Evolutionary conservation across 805 yeast species (phyloP), one percentile per base, ranked within the genome.

Genomic region (Ogataea haglerorum): DNA sequence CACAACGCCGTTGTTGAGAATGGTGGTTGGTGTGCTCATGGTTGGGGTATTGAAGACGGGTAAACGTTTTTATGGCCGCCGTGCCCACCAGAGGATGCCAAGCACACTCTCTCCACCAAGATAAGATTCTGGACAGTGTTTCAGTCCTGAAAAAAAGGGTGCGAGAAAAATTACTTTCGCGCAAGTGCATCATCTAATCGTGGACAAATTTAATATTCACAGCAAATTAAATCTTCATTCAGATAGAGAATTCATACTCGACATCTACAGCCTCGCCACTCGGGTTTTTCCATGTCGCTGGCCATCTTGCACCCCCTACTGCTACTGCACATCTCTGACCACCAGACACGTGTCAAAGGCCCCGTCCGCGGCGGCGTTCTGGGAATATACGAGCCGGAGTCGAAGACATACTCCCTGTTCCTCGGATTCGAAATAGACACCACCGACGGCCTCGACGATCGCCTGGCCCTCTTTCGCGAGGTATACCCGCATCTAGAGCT

Each of bases 401-500:
- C 19, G 6, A 28, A 24, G 7, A 16, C 42, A 3, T 42, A 37
- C 30, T 42, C 54, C 0, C 32, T 48, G 16, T 32, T 42, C 27
- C 24, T 38, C 26, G 46, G 47, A 18, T 44, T 51, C 39, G 51
- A 47, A 23, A 31, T 51, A 7, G 38, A 32, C 18, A 30, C 30
- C 8, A 30, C 28, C n/a, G 38, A 42, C 9, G 39, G 24, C n/a
- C 25, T 51, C 24, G 18, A 5, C 4, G 25, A 19, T 3, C 43
- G 46, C 13, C 22, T 56, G n/a, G 30, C 23, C 6, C 37, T 57
- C 10, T 38, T 57, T 9, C 34, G 41, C n/a, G 54, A 57, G 32
- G 45, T 56, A 5, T 55, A 59, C 28, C 42, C 56, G 3, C 51
- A 56, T 33, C 37, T 58, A 27, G 29, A 36, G 16, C 38, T 58